Conservation (phyloP, 257 asterid species). For the Rauvolfia tetraphylla region DNA sequence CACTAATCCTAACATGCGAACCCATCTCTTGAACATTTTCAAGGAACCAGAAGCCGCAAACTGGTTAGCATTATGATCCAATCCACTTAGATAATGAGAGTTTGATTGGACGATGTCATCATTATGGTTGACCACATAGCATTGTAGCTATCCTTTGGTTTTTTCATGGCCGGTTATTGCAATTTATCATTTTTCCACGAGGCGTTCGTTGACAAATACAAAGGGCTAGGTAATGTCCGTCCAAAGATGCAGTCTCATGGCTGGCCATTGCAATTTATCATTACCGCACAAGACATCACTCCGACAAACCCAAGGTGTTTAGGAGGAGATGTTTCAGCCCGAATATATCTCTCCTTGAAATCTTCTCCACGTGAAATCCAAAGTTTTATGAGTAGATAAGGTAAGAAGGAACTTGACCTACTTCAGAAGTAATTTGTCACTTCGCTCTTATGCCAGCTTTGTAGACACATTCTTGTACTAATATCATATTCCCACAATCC, state of each 20-base stretch:
- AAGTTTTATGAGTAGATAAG: conserved; percentile 22
- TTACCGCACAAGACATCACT: too few relatives aligned
- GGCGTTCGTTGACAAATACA: conserved; percentile 26
- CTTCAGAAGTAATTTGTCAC: conserved; percentile 47
- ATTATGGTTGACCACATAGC: conserved; percentile 4
- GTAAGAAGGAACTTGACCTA: conserved; percentile 8
- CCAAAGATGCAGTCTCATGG: too few relatives aligned
- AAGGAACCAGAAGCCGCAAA: conserved; percentile 18
- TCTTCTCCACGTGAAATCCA: conserved; percentile 43
- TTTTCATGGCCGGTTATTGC: conserved; percentile 25
- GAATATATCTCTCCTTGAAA: conserved; percentile 19
- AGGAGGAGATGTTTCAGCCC: conserved; percentile 14
- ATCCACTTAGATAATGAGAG: conserved; percentile 3
- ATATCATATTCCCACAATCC: conserved; percentile 87
- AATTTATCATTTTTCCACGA: conserved; percentile 25
- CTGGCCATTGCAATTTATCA: too few relatives aligned
- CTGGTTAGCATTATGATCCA: conserved; percentile 17
- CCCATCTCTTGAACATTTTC: conserved; percentile 46
- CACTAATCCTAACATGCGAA: conserved; percentile 16
- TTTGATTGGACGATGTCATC: conserved; percentile 1
- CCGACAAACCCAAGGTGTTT: conserved; percentile 41
- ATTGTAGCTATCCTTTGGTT: conserved; percentile 1
- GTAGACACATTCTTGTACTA: conserved; percentile 70
- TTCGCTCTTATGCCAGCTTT: conserved; percentile 45
- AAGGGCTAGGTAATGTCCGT: too few relatives aligned